Evolutionary conservation across 257 asterid species (phyloP), one percentile per base, ranked within the genome.

Genomic region (Solanum habrochaites): DNA sequence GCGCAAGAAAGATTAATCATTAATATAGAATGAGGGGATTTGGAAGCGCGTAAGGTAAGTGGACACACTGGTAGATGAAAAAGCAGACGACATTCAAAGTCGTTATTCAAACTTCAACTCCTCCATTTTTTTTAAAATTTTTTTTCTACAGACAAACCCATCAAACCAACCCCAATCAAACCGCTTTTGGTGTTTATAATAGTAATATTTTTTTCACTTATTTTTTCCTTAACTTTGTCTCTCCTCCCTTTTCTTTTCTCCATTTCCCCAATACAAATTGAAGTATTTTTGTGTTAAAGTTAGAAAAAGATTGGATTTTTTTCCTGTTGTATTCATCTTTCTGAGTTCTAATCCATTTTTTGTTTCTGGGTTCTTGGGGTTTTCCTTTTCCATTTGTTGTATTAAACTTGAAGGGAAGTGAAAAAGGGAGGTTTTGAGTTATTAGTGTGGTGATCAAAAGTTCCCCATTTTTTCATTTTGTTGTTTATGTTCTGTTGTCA

Each of bases 21-120:
- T n/a, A n/a, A n/a, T n/a, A n/a, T n/a, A n/a, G n/a, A n/a, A n/a
- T n/a, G n/a, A n/a, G n/a, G n/a, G n/a, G n/a, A n/a, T n/a, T n/a
- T n/a, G n/a, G n/a, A n/a, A n/a, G n/a, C n/a, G n/a, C n/a, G n/a
- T n/a, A n/a, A n/a, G n/a, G 85, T 47, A 47, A 16, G 66, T 47
- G 39, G 83, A 77, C 64, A 43, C 40, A 43, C 12, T 8, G n/a
- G 83, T 43, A 42, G 35, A 4, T 77, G 27, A 47, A 47, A 80
- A 47, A n/a, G 16, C 8, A 47, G 67, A 80, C 27, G 67, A 47
- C 67, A 80, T 80, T 80, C 85, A 80, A 80, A 80, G 85, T 47
- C 85, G 85, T 80, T 80, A 80, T 80, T 80, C 85, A 80, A 80
- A 80, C 85, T 80, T 78, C 66, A 45, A 78, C 84, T 78, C 25